Conservation (phyloP, 768 basidiomycete genomes). For the Mycena haematopus region DNA sequence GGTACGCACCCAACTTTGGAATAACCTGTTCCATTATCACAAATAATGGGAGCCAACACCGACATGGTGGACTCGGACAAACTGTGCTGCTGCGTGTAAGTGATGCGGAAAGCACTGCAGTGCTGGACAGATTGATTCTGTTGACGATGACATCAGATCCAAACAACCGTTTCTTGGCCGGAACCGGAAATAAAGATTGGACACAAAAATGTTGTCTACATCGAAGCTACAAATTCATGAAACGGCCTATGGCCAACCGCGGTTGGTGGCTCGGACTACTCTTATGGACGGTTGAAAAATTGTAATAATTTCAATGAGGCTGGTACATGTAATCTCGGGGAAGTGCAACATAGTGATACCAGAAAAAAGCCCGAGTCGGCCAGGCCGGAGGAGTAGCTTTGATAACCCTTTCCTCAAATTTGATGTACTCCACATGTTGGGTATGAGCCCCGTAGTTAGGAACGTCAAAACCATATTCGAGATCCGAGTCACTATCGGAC, state of each 20-base stretch:
- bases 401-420: not conserved
- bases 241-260: too few relatives aligned
- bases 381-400: not conserved
- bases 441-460: not conserved
- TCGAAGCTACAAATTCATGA: too few relatives aligned
- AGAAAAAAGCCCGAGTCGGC: conserved; percentile 12
- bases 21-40: conserved; percentile 97
- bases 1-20: conserved; percentile 93
- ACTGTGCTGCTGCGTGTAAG: conserved; percentile 11
- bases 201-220: too few relatives aligned
- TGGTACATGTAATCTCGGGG: not conserved
- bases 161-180: not conserved
- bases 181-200: not conserved
- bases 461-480: conserved; percentile 7
- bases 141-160: not conserved
- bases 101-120: conserved; percentile 15
- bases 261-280: too few relatives aligned
- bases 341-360: not conserved
- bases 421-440: conserved; percentile 12
- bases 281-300: too few relatives aligned
- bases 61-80: conserved; percentile 62
- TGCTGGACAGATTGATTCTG: not conserved
- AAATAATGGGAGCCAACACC: conserved; percentile 90
- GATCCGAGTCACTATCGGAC: conserved; percentile 13
- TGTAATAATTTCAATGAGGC: too few relatives aligned